phyloP scores from a whole-genome alignment of 345 rosid species.

The Melaleuca alternifolia region DNA sequence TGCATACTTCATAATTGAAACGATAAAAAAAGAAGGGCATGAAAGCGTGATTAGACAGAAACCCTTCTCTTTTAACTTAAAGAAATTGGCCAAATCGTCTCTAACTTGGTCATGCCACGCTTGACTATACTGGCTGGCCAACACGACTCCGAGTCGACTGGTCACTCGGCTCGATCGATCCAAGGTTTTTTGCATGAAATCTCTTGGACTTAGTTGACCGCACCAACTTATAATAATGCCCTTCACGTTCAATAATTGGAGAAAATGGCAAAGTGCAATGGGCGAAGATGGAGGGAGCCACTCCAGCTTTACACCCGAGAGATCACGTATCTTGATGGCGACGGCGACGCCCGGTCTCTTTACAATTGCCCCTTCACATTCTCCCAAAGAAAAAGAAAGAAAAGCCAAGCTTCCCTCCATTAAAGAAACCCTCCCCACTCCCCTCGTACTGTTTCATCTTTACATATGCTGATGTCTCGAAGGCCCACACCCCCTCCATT shows the following conservation, averaged over 20 bases:
- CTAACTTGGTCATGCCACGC: neutral
- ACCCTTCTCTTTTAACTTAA: neutral
- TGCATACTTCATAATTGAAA: neutral
- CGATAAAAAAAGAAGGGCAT: neutral
- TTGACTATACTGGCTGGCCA: neutral
- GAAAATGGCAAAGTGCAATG: neutral
- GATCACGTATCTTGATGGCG: neutral
- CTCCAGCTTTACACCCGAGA: neutral
- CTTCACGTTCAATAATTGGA: neutral
- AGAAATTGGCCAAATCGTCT: neutral
- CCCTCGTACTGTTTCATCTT: neutral
- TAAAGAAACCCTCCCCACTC: neutral
- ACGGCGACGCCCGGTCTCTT: neutral
- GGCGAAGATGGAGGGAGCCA: neutral
- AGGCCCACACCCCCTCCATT: neutral
- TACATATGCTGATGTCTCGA: neutral
- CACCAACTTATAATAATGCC: neutral
- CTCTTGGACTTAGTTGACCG: neutral
- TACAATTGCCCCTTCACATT: neutral
- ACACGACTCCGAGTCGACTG: neutral
- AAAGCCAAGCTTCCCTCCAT: neutral
- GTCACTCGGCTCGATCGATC: neutral
- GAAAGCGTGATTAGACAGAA: neutral
- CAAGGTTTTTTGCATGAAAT: neutral
- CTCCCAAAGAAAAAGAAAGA: neutral